Evolutionary conservation across 169 alveolate species (phyloP).

Genomic region (Babesia sp.): DNA sequence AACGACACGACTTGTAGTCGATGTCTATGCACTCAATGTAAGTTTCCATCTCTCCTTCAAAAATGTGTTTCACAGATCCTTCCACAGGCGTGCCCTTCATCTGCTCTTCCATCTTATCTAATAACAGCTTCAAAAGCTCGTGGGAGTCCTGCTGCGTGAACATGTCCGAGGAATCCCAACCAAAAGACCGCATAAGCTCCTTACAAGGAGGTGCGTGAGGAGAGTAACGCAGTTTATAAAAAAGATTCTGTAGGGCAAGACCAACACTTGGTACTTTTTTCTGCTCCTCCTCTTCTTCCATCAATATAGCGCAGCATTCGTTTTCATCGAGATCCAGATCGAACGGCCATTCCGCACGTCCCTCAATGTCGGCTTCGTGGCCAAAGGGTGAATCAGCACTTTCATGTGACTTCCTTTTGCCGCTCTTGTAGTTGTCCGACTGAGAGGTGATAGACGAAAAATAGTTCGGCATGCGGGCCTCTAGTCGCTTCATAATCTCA

Average conservation of each 20-base stretch:
- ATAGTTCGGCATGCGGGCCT: slow-evolving; percentile 21
- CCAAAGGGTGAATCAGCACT: not conserved
- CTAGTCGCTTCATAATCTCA: slow-evolving; percentile 49
- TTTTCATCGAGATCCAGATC: slow-evolving; percentile 67
- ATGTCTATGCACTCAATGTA: slow-evolving; percentile 92
- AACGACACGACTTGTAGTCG: slow-evolving; percentile 87
- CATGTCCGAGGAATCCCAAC: slow-evolving; percentile 95
- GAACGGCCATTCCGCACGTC: not conserved
- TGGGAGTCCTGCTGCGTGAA: slow-evolving; percentile 97
- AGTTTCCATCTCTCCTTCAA: slow-evolving; percentile 94
- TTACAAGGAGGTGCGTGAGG: slow-evolving; percentile 88
- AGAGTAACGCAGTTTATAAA: slow-evolving; percentile 88
- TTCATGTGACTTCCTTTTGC: slow-evolving; percentile 43
- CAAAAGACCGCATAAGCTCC: slow-evolving; percentile 91
- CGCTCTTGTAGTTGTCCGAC: slow-evolving; percentile 14
- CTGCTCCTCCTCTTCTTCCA: slow-evolving; percentile 83
- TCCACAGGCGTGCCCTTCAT: slow-evolving; percentile 94
- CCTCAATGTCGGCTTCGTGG: slow-evolving; percentile 12
- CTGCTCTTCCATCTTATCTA: slow-evolving; percentile 94
- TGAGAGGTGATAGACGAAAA: not conserved
- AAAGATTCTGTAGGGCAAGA: slow-evolving; percentile 89
- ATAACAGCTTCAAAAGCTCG: slow-evolving; percentile 90
- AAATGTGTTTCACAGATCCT: slow-evolving; percentile 90
- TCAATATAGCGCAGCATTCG: slow-evolving; percentile 70
- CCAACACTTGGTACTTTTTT: slow-evolving; percentile 78